Base-by-base conservation (phyloP, 148 eudicot species). In the Rhododendron williamsianum region DNA sequence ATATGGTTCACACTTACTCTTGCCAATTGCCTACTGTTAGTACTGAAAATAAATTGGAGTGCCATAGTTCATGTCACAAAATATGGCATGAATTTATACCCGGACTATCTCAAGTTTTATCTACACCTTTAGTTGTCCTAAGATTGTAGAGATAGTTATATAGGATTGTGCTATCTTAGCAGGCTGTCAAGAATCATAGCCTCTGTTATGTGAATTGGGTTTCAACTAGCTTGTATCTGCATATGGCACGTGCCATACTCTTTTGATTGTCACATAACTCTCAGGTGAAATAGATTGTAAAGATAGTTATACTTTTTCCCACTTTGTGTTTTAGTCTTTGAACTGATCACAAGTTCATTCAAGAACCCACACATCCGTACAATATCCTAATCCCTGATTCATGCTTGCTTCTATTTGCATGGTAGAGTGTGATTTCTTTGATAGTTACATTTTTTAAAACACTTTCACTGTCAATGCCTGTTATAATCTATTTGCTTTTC, bases 401-500 rank as follows among this genome's bases (percentile, higher is more conserved):
- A 35, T 46, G 45, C 35, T 74, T 46, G 56, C 46, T 74, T 86
- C 58, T 71, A 18, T 35, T 77, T 16, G n/a, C 79, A 81, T 51
- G 25, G 10, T 9, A 2, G 73, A 18, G 43, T 81, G 8, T 81
- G 54, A 5, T 65, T 19, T 19, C 2, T 65, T 33, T n/a, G 72
- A 65, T 65, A 25, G 21, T 23, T 65, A 9, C 11, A 9, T n/a
- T 65, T 25, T 38, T 65, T 10, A 9, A 3, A 65, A 65, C 13
- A 8, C 11, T 4, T 27, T 10, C 25, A 60, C 69, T 21, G 25
- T 69, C 35, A 9, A 25, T 25, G 35, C 73, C 35, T 69, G 35
- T 69, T 83, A 69, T 83, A 83, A 83, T 71, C 77, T 69, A 27
- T 80, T 56, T 84, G 18, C 48, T 80, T 86, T 86, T 82, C 56